Percentiles rank a stretch among this genome's conserved stretches.
phyloP scores from a whole-genome alignment of 768 basidiomycete species.

The Russula dissimulans region DNA sequence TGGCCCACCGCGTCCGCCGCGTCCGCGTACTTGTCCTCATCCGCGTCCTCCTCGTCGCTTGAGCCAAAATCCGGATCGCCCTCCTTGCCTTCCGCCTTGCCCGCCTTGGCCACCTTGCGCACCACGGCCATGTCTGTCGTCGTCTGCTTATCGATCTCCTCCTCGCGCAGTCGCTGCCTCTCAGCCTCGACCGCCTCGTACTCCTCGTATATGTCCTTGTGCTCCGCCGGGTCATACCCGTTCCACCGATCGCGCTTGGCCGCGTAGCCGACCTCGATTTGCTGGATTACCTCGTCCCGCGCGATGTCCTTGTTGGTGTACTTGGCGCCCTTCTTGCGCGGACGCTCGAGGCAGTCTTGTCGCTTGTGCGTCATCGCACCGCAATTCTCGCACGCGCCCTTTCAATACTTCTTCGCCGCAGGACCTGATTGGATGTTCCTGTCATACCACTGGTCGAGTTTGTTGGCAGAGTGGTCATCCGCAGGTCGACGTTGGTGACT shows the following conservation, averaged over 20 bases:
- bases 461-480: conserved; percentile 47
- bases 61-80: conserved; percentile 91
- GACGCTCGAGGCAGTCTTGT: conserved; percentile 90
- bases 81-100: conserved; percentile 60
- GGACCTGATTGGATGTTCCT: conserved; percentile 78
- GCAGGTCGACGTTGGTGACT: conserved; percentile 81
- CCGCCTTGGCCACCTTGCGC: conserved; percentile 90
- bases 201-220: conserved; percentile 84
- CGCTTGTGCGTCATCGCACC: conserved; percentile 92
- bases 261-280: conserved; percentile 69
- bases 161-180: conserved; percentile 83
- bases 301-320: conserved; percentile 85
- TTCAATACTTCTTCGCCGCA: conserved; percentile 92
- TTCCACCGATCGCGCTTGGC: conserved; percentile 98
- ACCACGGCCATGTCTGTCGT: conserved; percentile 87
- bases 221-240: conserved; percentile 86
- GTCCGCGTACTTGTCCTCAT: conserved; percentile 98
- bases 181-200: conserved; percentile 89
- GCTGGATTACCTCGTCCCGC: conserved; percentile 84
- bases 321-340: conserved; percentile 92
- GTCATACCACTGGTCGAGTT: conserved; percentile 88
- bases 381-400: conserved; percentile 98
- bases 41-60: conserved; percentile 90
- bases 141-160: conserved; percentile 96
- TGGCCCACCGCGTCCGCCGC: conserved; percentile 97